Evolutionary conservation across 2,329 filamentous ascomycete species (phyloP), one percentile per base, ranked within the genome.

Genomic region (Beauveria scarabaeidicola): DNA sequence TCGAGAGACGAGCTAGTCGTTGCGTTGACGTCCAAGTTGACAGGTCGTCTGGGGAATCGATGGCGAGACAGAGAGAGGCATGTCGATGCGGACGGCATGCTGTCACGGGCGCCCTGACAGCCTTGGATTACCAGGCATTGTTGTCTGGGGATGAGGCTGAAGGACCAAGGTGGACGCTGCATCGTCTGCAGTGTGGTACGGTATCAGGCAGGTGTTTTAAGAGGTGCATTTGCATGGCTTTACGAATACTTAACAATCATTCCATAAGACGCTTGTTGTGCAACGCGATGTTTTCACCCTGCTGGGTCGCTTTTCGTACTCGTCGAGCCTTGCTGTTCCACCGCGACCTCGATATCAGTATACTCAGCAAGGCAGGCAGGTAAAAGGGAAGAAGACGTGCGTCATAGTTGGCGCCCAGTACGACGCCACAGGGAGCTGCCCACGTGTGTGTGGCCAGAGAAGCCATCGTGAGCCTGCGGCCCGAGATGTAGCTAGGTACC

Each of bases 381-480:
- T 2, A 1, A 29, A 27, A 15, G 19, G 7, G 44, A 47, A 17
- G 27, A 29, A 43, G 17, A 55, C 11, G 38, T 58, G 55, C 55
- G 47, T 58, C 55, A 58, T 58, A 52, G 17, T 29, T 32, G n/a
- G 25, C 38, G 56, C 38, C 47, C 8, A n/a, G n/a, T 36, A 17
- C n/a, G 13, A 41, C 46, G 55, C 55, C 46, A 51, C 36, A 29
- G 48, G 47, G 48, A 52, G 48, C 47, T 58, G 56, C 56, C 56
- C 56, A 58, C 48, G 56, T 58, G 56, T 27, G 47, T 10, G 43
- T 44, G 29, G 38, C 19, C 10, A 40, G 23, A 15, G 32, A 52
- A 38, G 44, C 13, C 23, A 58, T 58, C 44, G 23, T 47, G 44
- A 51, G 13, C 29, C 43, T 36, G 40, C 13, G 11, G 3, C 13